phyloP scores from a whole-genome alignment of 1,284 basidiomycete species.

The Microbotryomycetes sp. region DNA sequence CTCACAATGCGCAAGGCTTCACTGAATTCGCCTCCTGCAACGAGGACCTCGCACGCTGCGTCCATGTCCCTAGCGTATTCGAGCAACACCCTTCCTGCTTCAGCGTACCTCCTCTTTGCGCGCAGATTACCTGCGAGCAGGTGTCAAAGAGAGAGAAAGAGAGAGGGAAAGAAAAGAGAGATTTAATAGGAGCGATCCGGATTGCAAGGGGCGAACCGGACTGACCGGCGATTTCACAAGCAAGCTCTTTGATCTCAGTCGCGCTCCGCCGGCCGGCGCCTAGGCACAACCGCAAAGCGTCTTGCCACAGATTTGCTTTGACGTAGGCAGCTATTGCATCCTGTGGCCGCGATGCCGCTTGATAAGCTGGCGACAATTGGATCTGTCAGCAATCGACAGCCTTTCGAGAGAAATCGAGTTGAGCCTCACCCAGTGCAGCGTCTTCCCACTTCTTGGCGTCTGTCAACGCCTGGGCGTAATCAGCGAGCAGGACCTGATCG shows the following conservation, averaged over 20 bases:
- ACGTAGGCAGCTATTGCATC: constrained; percentile 82
- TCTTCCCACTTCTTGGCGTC: constrained; percentile 75
- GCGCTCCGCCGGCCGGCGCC: constrained; percentile 41
- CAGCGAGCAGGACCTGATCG: constrained; percentile 56
- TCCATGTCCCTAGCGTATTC: constrained; percentile 77
- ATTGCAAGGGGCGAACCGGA: neutral
- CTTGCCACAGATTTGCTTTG: constrained; percentile 78
- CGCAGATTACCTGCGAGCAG: constrained; percentile 19
- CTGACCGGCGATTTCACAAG: constrained; percentile 34
- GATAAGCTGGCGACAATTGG: neutral
- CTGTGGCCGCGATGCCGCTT: constrained; percentile 40
- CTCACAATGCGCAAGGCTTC: constrained; percentile 77
- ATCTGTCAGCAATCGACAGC: neutral
- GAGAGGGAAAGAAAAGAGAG: neutral
- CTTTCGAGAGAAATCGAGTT: neutral
- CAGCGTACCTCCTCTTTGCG: constrained; percentile 46
- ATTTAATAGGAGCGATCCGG: neutral
- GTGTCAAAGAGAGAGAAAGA: neutral
- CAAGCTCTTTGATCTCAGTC: constrained; percentile 52
- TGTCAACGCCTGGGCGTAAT: constrained; percentile 84
- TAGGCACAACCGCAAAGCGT: constrained; percentile 72
- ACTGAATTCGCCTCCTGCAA: constrained; percentile 71
- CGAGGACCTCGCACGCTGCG: constrained; percentile 66
- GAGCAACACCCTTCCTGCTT: constrained; percentile 75
- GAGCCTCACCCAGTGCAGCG: constrained; percentile 60